Base-by-base conservation (phyloP, 148 eudicot species). In the Bassia scoparia region DNA sequence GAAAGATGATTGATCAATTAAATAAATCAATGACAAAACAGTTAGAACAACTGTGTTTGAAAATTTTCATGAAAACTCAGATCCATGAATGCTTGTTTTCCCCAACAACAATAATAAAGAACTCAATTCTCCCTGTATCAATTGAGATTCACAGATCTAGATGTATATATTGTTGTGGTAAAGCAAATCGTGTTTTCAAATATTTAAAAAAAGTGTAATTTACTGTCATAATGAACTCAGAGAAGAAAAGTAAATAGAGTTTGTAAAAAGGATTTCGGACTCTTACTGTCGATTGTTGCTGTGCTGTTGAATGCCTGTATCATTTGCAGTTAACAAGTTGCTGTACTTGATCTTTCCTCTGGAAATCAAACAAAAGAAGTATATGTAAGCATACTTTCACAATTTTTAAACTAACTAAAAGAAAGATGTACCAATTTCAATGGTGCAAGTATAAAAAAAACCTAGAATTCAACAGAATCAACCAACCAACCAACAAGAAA, bases 161-260 rank as follows among this genome's bases (percentile, higher is more conserved):
- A 58, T 3, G 23, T 18, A n/a, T n/a, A 23, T 66, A 18, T 3
- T 27, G 35, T 63, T 17, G 9, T 38, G 56, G 74, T 20, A 41
- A 52, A 23, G 66, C 67, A 55, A 67, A 49, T 61, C 18, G 12
- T 43, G 46, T 78, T 72, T 66, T n/a, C 43, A 38, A 27, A 60
- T 29, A 12, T n/a, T n/a, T n/a, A n/a, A 53, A 33, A 46, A 59
- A 26, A 68, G 68, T 61, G 70, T 72, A 49, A 50, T 79, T 61
- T 68, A 59, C 81, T 74, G 74, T 79, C 81, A 79, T 54, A 70
- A 35, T 53, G 73, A 79, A 63, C 61, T 85, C 78, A 90, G 17
- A 93, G 84, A 65, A 92, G 91, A 75, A 90, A 87, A 50, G 98
- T 79, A 68, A 86, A 73, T 44, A 93, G 84, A 58, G 96, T 90